phyloP scores from a whole-genome alignment of 495 filamentous ascomycete species.

The Xanthoparmelia taractica region DNA sequence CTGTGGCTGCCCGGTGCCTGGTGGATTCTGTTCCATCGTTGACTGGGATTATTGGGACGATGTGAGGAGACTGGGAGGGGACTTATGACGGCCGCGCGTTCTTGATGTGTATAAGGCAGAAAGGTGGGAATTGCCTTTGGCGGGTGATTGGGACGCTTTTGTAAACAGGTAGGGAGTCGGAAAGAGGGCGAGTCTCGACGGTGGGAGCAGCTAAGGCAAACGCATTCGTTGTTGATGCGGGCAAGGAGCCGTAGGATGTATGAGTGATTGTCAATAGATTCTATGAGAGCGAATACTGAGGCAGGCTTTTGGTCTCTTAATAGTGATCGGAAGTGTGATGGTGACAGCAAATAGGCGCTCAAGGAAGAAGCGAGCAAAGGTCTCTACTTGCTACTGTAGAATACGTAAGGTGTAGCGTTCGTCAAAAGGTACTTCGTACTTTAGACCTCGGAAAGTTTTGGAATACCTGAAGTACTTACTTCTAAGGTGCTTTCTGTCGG shows the following conservation, averaged over 20 bases:
- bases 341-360: constrained; percentile 14
- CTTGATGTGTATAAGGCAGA: not conserved
- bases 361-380: not conserved
- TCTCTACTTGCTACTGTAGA: too few relatives aligned
- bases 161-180: not conserved
- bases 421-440: too few relatives aligned
- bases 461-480: too few relatives aligned
- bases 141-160: not conserved
- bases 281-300: not conserved
- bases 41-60: constrained; percentile 3
- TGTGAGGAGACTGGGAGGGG: constrained; percentile 5
- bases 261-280: not conserved
- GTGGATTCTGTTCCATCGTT: constrained; percentile 51
- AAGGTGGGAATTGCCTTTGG: not conserved
- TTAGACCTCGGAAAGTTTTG: too few relatives aligned
- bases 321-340: not conserved
- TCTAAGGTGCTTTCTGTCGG: too few relatives aligned
- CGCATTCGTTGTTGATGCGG: not conserved
- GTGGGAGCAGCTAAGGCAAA: not conserved
- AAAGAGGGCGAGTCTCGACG: not conserved
- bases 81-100: constrained; percentile 9
- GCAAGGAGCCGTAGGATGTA: not conserved
- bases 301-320: not conserved
- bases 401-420: too few relatives aligned
- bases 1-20: constrained; percentile 46